Evolutionary conservation across 1,139 yeast genomes (phyloP).

Genomic region (Entelexis sorbosivorans): DNA sequence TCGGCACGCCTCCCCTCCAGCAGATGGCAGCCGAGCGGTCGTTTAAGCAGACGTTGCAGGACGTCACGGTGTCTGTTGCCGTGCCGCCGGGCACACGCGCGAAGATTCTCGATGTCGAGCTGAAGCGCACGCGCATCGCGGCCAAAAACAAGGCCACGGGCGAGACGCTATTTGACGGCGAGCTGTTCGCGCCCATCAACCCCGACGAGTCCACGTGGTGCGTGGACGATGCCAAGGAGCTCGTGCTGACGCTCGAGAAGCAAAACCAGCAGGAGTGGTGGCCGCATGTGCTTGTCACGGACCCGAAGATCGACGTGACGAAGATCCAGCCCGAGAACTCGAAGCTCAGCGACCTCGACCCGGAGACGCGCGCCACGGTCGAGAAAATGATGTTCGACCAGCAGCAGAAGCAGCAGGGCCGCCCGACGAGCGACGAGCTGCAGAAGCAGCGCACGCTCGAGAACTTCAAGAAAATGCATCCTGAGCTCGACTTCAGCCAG

Average conservation of each 20-base stretch:
- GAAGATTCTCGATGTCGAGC: constrained; percentile 28
- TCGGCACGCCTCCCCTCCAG: neutral
- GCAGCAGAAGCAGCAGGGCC: constrained; percentile 34
- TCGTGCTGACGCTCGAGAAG: constrained; percentile 34
- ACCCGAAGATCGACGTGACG: constrained; percentile 36
- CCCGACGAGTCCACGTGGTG: constrained; percentile 37
- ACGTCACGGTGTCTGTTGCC: constrained; percentile 31
- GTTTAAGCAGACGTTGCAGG: constrained; percentile 34
- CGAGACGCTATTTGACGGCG: constrained; percentile 29
- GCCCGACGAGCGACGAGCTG: constrained; percentile 31
- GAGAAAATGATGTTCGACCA: constrained; percentile 43
- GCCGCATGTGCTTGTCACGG: constrained; percentile 37
- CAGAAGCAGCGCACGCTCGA: constrained; percentile 31
- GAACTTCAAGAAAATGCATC: constrained; percentile 36
- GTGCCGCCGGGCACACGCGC: constrained; percentile 32
- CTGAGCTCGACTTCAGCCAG: constrained; percentile 34
- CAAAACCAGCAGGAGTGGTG: constrained; percentile 34
- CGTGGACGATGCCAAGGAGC: constrained; percentile 34
- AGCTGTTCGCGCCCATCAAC: constrained; percentile 30
- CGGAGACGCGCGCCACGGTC: constrained; percentile 37
- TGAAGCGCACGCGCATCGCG: constrained; percentile 25
- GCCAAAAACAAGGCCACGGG: constrained; percentile 5
- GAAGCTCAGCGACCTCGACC: constrained; percentile 35
- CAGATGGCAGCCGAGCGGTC: neutral
- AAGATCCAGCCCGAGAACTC: constrained; percentile 36